These are phyloP conservation scores for Bonia amplexicaulis DNA, from an alignment of 176 grass and related monocot genomes.

Conservation along the genomic window DNA sequence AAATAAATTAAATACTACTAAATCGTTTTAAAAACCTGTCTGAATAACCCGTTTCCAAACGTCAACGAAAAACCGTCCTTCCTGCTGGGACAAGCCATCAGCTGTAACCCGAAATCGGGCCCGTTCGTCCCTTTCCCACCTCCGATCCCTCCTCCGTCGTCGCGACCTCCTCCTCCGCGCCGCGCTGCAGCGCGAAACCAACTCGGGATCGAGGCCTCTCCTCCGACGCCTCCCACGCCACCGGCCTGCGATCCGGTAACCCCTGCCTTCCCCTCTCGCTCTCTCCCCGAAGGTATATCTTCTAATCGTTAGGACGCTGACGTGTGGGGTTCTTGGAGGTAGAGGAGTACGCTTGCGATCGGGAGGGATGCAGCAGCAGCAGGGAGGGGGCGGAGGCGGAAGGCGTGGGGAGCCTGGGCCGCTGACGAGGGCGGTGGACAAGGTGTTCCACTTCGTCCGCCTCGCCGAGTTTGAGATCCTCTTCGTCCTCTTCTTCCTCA, in stretches of 20 bases:
- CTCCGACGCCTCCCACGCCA: not conserved
- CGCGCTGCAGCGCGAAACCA: slow-evolving; percentile 10
- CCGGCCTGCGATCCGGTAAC: not conserved
- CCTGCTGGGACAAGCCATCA: too few species aligned
- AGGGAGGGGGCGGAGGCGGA: slow-evolving; percentile 20
- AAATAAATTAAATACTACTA: too few species aligned
- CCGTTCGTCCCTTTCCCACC: not conserved
- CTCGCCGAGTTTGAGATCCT: slow-evolving; percentile 97
- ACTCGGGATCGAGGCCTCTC: not conserved
- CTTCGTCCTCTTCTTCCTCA: slow-evolving; percentile 81
- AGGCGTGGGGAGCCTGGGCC: slow-evolving; percentile 30
- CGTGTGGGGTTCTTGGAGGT: not conserved
- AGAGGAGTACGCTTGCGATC: not conserved
- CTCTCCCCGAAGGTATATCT: not conserved
- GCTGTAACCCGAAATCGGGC: not conserved
- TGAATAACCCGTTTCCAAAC: too few species aligned
- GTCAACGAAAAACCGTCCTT: too few species aligned
- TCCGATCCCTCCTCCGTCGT: not conserved
- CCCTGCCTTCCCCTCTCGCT: too few species aligned
- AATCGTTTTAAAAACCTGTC: too few species aligned
- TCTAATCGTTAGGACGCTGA: not conserved
- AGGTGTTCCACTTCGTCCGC: slow-evolving; percentile 78
- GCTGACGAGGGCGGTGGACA: slow-evolving; percentile 59
- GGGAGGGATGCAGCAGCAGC: slow-evolving; percentile 46
- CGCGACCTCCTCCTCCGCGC: slow-evolving; percentile 10